Base-by-base conservation (phyloP, 2,329 filamentous ascomycete species). In the Stenocarpella maydis region DNA sequence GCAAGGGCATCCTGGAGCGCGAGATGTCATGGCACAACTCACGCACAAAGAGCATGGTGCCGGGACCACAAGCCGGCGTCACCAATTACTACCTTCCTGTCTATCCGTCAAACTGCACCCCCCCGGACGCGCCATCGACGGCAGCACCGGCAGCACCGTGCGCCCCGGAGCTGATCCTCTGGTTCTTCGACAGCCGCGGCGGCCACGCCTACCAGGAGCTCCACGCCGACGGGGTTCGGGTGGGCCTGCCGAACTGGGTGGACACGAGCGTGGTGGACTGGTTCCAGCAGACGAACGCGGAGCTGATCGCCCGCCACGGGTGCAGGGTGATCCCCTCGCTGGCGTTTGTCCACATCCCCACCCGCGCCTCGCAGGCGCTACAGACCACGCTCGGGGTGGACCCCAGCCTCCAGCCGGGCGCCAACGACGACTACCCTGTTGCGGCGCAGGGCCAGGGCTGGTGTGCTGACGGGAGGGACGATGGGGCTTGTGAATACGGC, bases 131-230 rank as follows among this genome's bases (percentile, higher is more conserved):
- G 14, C 19, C 10, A 8, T 12, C 31, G 10, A 10, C 41, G 3
- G 7, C 21, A 39, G 34, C 41, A 5, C 3, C n/a, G 26, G 34
- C 15, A 14, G 45, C 7, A 0, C 7, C n/a, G 3, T 75, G 75
- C 71, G 43, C 65, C 0, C 77, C 77, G 0, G 69, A 64, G 9
- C 72, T 78, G n/a, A 75, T 90, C 3, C 78, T 91, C 2, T 91
- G 87, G 86, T 90, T 90, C 77, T 90, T 91, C 73, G 88, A 91
- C 76, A 83, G 80, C 68, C 81, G 84, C 53, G 86, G 87, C 45
- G 86, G 86, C 21, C 77, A 78, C 69, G 74, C 77, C 24, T 84
- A 80, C 74, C 81, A 81, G 67, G 52, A 74, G 31, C 39, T 17
- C 3, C 65, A 74, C 64, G 14, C 68, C 2, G 55, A 70, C 2